Evolutionary conservation across 2,329 filamentous ascomycete species (phyloP), one percentile per base, ranked within the genome.

Genomic region (Trichophyton simii): DNA sequence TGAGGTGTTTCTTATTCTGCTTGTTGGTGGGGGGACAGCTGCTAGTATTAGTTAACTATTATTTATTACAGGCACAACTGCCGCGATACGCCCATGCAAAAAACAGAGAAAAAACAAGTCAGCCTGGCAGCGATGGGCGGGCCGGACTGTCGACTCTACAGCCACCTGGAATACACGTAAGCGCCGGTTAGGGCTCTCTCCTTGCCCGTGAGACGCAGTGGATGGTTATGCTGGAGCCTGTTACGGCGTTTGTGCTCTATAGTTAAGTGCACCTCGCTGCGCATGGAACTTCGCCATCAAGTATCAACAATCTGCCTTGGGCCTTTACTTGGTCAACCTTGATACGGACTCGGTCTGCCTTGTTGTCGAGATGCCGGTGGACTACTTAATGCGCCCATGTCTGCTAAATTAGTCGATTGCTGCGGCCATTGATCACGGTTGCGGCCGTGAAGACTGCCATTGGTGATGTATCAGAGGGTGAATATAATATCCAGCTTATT

Each of bases 21-120:
- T 46, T 59, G 60, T 59, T 62, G 63, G 60, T 60, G 63, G 63
- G 63, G 63, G 63, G 60, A 58, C 59, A 61, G 36, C 11, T 36
- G 28, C 28, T 34, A 11, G 15, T 50, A 28, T 8, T 18, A 18
- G 18, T 18, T 18, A 18, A 18, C 18, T 18, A 18, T 18, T 18
- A 18, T 18, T 18, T 18, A 18, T 18, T 18, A 13, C 34, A 11
- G 34, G 34, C 8, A 13, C 9, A 22, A 52, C 46, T 55, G 18
- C 52, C 52, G 52, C 52, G 28, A 34, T 55, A 55, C 52, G 52
- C 52, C 4, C 28, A 55, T 55, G n/a, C 52, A 55, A 34, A 55
- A 55, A 36, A 0, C 38, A 2, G 20, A 4, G 9, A 36, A n/a
- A 8, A 54, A 9, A 2, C 5, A 54, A 13, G 9, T 38, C 34